These are phyloP conservation scores for Phoma sp. DNA, from an alignment of 2,329 filamentous ascomycete genomes.

Conservation along the genomic window DNA sequence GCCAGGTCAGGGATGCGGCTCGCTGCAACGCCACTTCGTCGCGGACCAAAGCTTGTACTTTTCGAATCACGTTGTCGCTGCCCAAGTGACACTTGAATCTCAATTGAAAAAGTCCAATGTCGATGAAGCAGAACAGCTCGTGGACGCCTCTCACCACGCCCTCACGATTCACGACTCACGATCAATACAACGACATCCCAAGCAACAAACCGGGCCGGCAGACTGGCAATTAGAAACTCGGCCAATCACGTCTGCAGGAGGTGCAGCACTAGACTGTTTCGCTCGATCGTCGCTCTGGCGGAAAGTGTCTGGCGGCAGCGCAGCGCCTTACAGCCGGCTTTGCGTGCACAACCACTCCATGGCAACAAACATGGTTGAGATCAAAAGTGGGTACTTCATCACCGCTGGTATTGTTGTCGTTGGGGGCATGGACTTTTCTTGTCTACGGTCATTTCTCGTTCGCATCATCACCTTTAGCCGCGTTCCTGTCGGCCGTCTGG, in stretches of 20 bases:
- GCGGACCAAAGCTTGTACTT: conserved; percentile 18
- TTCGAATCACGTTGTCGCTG: too few relatives aligned
- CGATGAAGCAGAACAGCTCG: neutral
- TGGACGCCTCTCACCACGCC: neutral
- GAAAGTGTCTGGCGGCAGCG: conserved; percentile 13
- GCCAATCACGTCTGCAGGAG: conserved; percentile 9
- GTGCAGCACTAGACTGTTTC: conserved; percentile 15
- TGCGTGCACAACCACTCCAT: conserved; percentile 11
- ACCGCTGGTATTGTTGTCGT: neutral
- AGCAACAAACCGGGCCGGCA: conserved; percentile 7
- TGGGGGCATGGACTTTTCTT: neutral
- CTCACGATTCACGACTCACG: conserved; percentile 14
- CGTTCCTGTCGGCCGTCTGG: neutral
- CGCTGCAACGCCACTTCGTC: conserved; percentile 28
- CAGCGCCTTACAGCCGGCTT: conserved; percentile 5
- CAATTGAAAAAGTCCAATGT: neutral
- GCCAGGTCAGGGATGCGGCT: conserved; percentile 24
- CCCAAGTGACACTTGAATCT: too few relatives aligned
- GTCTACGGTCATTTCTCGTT: neutral
- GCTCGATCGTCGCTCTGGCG: conserved; percentile 10
- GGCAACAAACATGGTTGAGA: conserved; percentile 11
- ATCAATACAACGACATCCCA: conserved; percentile 7
- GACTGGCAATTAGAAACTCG: conserved; percentile 2
- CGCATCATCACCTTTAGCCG: neutral
- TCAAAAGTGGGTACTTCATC: conserved; percentile 7